Percentiles rank a stretch among this genome's conserved stretches.
Conservation (phyloP, 345 rosid genomes). For the Melaleuca quinquenervia region DNA sequence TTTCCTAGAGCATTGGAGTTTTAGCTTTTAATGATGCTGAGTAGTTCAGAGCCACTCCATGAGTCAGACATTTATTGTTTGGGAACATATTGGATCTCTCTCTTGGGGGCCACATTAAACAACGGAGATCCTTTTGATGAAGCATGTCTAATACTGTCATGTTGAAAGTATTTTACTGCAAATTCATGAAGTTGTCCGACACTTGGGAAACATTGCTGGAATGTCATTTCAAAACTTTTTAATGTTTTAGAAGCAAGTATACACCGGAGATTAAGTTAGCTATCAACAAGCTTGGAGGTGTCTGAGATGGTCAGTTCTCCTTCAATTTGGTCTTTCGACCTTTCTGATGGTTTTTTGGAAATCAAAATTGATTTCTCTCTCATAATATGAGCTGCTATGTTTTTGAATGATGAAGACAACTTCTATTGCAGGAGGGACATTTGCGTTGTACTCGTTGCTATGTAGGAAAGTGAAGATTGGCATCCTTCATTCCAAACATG, state of each 20-base stretch:
- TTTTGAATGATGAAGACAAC: background rate
- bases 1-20: background rate
- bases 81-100: background rate
- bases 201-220: background rate
- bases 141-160: background rate
- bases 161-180: background rate
- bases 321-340: background rate
- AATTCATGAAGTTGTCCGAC: background rate
- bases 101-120: background rate
- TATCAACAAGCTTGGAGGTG: background rate
- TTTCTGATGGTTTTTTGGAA: background rate
- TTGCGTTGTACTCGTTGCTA: slow-evolving; percentile 75
- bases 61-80: background rate
- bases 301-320: background rate
- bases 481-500: slow-evolving; percentile 26
- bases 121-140: background rate
- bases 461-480: slow-evolving; percentile 63
- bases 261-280: background rate
- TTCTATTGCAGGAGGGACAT: slow-evolving; percentile 65
- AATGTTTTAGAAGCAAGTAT: background rate
- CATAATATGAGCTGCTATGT: background rate
- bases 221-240: background rate
- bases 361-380: background rate
- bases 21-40: background rate
- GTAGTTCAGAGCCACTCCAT: background rate